Evolutionary conservation across 1,284 basidiomycete species (phyloP).

Genomic region (Fomes fomentarius): DNA sequence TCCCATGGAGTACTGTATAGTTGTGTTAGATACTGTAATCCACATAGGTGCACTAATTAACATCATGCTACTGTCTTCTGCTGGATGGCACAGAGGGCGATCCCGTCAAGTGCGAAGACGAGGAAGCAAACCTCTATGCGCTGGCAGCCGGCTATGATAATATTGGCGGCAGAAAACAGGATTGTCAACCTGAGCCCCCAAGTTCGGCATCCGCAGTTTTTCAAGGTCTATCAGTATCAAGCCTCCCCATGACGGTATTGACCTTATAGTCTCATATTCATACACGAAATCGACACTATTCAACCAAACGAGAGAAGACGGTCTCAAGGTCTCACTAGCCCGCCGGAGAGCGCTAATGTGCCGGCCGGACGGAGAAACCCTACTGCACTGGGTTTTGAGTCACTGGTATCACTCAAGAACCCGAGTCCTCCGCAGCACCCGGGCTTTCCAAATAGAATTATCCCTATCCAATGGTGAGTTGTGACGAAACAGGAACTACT

Average conservation of each 20-base stretch:
- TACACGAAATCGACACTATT: slow-evolving; percentile 99
- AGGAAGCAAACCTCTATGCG: slow-evolving; percentile 95
- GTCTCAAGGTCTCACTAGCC: too few relatives aligned
- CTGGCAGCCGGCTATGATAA: slow-evolving; percentile 99
- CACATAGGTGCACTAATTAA: slow-evolving; percentile 68
- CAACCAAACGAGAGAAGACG: slow-evolving; percentile 99
- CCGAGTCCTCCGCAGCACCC: too few relatives aligned
- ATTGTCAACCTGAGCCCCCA: slow-evolving; percentile 99
- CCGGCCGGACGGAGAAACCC: too few relatives aligned
- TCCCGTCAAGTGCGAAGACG: slow-evolving; percentile 98
- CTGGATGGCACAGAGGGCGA: slow-evolving; percentile 78
- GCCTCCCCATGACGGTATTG: slow-evolving; percentile 97
- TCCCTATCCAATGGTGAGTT: too few relatives aligned
- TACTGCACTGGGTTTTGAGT: too few relatives aligned
- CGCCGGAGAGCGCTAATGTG: too few relatives aligned
- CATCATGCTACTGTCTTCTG: slow-evolving; percentile 3
- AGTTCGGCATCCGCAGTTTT: slow-evolving; percentile 96
- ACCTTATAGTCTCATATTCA: slow-evolving; percentile 98
- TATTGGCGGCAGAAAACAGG: slow-evolving; percentile 98
- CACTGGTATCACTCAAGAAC: too few relatives aligned
- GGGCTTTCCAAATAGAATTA: too few relatives aligned
- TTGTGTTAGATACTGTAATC: slow-evolving; percentile 96
- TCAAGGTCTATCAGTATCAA: slow-evolving; percentile 99
- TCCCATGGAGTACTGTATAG: slow-evolving; percentile 95
- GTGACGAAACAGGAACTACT: too few relatives aligned